These are phyloP conservation scores for Celoporthe dispersa DNA, from an alignment of 2,329 filamentous ascomycete genomes.

Conservation along the genomic window DNA sequence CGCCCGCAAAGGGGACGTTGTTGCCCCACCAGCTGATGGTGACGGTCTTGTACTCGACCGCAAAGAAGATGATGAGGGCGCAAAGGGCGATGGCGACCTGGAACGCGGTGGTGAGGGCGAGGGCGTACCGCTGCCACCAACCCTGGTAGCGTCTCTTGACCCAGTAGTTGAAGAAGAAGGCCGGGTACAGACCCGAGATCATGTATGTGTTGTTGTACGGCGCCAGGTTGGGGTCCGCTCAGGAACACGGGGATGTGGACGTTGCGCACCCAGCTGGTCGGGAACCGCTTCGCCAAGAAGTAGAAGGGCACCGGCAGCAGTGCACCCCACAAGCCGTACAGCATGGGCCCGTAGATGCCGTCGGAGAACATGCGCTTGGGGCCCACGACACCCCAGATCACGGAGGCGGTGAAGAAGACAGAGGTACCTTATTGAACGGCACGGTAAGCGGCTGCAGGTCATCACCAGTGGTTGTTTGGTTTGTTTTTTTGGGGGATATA, in stretches of 20 bases:
- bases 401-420: slow-evolving; percentile 60
- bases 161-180: slow-evolving; percentile 53
- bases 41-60: slow-evolving; percentile 49
- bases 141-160: slow-evolving; percentile 48
- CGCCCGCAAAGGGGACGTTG: slow-evolving; percentile 26
- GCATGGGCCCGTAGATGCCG: slow-evolving; percentile 52
- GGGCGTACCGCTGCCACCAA: slow-evolving; percentile 60
- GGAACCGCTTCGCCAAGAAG: slow-evolving; percentile 26
- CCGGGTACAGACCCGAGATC: slow-evolving; percentile 46
- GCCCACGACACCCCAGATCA: slow-evolving; percentile 60
- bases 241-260: slow-evolving; percentile 54
- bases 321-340: slow-evolving; percentile 55
- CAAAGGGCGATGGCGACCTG: slow-evolving; percentile 55
- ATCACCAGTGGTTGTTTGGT: too few relatives aligned
- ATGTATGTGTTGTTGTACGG: slow-evolving; percentile 55
- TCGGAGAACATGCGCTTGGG: slow-evolving; percentile 53
- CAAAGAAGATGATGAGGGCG: slow-evolving; percentile 59
- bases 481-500: too few relatives aligned
- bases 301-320: slow-evolving; percentile 39
- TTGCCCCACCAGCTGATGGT: slow-evolving; percentile 57
- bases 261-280: slow-evolving; percentile 42
- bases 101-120: slow-evolving; percentile 56
- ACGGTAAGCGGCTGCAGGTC: not conserved
- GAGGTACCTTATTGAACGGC: slow-evolving; percentile 44
- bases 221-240: slow-evolving; percentile 51